Evolutionary conservation across 257 asterid species (phyloP).

Genomic region (Verbena officinalis): DNA sequence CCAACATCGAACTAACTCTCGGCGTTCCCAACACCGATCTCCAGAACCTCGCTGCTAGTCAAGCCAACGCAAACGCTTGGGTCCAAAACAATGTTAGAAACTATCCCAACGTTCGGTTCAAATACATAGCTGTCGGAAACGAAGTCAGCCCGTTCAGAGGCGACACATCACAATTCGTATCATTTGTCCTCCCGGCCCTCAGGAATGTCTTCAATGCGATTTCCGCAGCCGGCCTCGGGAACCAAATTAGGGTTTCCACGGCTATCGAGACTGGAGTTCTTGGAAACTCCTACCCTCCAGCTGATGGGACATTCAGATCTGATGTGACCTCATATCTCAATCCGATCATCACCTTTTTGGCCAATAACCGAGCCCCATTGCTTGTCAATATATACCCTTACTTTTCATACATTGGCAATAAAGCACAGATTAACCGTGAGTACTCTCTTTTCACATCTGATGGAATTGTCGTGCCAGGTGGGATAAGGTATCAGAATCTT

Average conservation of each 20-base stretch:
- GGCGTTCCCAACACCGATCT: slow-evolving; percentile 52
- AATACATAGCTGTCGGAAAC: slow-evolving; percentile 57
- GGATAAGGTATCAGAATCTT: slow-evolving; percentile 29
- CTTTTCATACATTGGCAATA: slow-evolving; percentile 16
- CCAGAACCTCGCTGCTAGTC: slow-evolving; percentile 43
- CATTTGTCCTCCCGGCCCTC: slow-evolving; percentile 33
- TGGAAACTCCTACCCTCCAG: slow-evolving; percentile 30
- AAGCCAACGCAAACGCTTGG: slow-evolving; percentile 58
- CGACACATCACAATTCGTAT: slow-evolving; percentile 21
- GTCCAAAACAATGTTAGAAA: slow-evolving; percentile 46
- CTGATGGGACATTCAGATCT: slow-evolving; percentile 22
- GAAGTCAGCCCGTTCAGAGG: slow-evolving; percentile 42
- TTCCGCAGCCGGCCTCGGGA: slow-evolving; percentile 24
- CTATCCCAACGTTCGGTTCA: slow-evolving; percentile 40
- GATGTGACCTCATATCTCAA: slow-evolving; percentile 5
- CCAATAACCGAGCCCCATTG: slow-evolving; percentile 10
- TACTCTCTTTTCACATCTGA: slow-evolving; percentile 5
- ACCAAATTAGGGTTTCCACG: slow-evolving; percentile 31
- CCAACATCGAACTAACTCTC: slow-evolving; percentile 39
- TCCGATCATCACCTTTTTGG: slow-evolving; percentile 27
- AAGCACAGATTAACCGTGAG: neutral
- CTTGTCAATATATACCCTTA: slow-evolving; percentile 40
- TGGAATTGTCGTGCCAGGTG: slow-evolving; percentile 20
- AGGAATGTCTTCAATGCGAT: slow-evolving; percentile 26
- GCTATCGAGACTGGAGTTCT: slow-evolving; percentile 20